A percentile compares a stretch with the other conserved stretches of the same genome.
Conservation (phyloP, 2,329 filamentous ascomycete genomes). For the Setomelanomma holmii region DNA sequence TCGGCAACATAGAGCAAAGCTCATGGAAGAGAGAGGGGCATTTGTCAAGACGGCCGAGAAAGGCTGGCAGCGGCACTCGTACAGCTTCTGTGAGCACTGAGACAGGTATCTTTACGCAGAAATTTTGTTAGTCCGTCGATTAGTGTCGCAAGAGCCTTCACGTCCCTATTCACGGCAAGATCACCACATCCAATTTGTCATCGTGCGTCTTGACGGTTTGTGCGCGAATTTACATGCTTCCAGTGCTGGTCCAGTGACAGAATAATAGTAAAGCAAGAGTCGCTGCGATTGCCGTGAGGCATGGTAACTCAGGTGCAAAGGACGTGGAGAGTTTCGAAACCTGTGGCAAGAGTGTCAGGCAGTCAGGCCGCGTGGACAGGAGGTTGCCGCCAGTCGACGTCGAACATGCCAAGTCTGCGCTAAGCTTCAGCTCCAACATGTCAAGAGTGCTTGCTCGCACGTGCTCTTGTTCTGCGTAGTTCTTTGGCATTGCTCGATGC, state of each 20-base stretch:
- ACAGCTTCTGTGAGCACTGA: slow-evolving; percentile 25
- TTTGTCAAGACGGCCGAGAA: slow-evolving; percentile 6
- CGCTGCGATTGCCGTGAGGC: too few species aligned
- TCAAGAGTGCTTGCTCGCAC: background rate
- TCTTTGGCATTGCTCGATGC: too few species aligned
- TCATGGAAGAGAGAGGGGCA: slow-evolving; percentile 18
- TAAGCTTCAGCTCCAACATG: background rate
- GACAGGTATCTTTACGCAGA: background rate
- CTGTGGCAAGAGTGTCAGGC: background rate
- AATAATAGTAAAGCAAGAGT: too few species aligned
- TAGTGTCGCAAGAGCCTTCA: too few species aligned
- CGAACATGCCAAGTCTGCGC: background rate
- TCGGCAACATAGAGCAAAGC: slow-evolving; percentile 12
- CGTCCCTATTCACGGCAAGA: too few species aligned
- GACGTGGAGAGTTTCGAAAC: background rate
- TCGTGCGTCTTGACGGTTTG: too few species aligned
- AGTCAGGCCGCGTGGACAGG: background rate
- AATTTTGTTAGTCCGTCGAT: too few species aligned
- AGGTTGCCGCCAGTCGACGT: background rate
- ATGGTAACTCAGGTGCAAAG: too few species aligned
- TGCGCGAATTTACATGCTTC: too few species aligned
- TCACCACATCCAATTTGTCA: too few species aligned
- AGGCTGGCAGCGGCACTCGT: slow-evolving; percentile 6
- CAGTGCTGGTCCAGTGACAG: too few species aligned
- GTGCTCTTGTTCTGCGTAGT: too few species aligned